Conservation (phyloP, 2,329 filamentous ascomycete genomes). For the Pseudonectria foliicola region DNA sequence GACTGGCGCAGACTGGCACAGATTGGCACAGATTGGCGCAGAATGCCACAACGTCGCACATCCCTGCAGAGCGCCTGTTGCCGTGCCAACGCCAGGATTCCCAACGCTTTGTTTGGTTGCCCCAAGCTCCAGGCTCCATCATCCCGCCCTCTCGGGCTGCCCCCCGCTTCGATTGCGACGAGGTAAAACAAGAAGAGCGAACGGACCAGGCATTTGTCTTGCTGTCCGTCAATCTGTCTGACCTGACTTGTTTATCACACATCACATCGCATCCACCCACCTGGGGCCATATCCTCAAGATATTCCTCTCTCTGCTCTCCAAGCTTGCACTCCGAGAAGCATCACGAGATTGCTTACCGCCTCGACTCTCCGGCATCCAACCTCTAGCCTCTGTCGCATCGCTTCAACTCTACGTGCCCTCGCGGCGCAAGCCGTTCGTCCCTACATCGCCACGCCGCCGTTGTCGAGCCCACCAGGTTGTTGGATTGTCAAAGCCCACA, state of each 20-base stretch:
- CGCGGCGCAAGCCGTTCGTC: constrained; percentile 14
- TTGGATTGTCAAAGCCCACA: constrained; percentile 16
- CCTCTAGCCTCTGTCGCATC: neutral
- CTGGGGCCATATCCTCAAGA: too few relatives aligned
- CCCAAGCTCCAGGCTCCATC: constrained; percentile 7
- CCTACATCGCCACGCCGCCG: constrained; percentile 6
- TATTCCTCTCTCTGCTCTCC: too few relatives aligned
- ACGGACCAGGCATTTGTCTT: neutral
- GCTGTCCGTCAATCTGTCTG: too few relatives aligned
- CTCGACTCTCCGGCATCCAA: neutral
- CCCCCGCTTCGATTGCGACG: neutral
- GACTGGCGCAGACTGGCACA: too few relatives aligned
- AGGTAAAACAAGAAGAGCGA: neutral
- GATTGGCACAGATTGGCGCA: too few relatives aligned
- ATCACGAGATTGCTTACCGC: neutral
- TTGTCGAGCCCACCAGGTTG: constrained; percentile 5
- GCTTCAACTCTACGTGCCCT: constrained; percentile 2
- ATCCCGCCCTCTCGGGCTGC: constrained; percentile 1
- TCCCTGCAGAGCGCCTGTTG: neutral
- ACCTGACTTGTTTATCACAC: too few relatives aligned
- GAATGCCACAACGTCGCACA: too few relatives aligned
- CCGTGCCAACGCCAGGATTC: constrained; percentile 1
- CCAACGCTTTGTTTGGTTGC: constrained; percentile 10
- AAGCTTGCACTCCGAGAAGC: too few relatives aligned
- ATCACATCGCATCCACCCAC: too few relatives aligned